These are phyloP conservation scores for Tausonia pullulans DNA, from an alignment of 1,284 basidiomycete genomes.

Conservation along the genomic window DNA sequence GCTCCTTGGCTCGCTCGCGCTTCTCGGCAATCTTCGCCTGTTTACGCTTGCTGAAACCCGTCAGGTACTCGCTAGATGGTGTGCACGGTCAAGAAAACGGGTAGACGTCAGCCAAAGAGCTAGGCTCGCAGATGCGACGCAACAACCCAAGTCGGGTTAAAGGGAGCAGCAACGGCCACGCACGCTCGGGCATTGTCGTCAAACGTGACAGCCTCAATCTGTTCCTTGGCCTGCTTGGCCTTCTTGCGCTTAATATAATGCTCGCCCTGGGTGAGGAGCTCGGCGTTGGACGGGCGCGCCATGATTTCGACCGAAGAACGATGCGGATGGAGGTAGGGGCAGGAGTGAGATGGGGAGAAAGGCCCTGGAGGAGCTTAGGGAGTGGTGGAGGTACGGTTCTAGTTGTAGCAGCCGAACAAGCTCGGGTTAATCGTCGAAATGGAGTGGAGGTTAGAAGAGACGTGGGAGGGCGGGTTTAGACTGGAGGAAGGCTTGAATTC, in stretches of 20 bases:
- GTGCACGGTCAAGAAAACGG: neutral
- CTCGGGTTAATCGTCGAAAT: no score
- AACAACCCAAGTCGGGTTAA: neutral
- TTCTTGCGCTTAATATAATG: constrained; percentile 34
- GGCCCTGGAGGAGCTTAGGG: no score
- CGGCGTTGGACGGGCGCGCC: constrained; percentile 28
- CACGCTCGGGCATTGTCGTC: constrained; percentile 34
- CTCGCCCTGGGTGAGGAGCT: constrained; percentile 34
- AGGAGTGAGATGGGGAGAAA: neutral
- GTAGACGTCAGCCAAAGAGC: neutral
- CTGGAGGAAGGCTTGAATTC: no score
- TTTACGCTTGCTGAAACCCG: constrained; percentile 36
- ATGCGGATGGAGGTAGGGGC: neutral
- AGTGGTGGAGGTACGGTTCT: no score
- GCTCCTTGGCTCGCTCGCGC: constrained; percentile 30
- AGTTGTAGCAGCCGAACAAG: no score
- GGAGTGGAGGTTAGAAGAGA: no score
- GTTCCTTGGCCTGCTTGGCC: constrained; percentile 24
- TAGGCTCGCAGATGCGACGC: neutral
- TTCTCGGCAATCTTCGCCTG: constrained; percentile 35
- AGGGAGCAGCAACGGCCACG: constrained; percentile 12
- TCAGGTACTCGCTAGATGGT: constrained; percentile 32
- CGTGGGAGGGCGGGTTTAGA: no score
- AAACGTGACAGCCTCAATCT: constrained; percentile 36
- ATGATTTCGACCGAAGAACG: neutral